Evolutionary conservation across 2,329 filamentous ascomycete genomes (phyloP).

Genomic region (Aspergillus viridinutans): DNA sequence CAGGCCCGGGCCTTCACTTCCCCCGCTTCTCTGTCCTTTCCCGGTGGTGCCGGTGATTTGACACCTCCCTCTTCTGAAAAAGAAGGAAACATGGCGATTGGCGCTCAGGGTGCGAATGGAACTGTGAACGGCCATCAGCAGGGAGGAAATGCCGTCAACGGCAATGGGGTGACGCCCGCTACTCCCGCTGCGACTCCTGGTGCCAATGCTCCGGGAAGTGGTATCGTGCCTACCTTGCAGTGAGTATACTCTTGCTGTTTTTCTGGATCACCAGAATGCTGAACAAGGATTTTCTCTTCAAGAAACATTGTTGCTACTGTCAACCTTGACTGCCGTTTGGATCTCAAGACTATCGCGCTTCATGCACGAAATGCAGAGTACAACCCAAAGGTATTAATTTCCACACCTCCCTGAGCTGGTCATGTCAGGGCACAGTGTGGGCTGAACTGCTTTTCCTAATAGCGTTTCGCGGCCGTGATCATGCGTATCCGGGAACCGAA

Average conservation of each 20-base stretch:
- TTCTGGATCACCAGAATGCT: conserved; percentile 47
- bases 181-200: conserved; percentile 91
- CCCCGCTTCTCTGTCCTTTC: conserved; percentile 87
- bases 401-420: conserved; percentile 29
- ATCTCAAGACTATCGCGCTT: conserved; percentile 97
- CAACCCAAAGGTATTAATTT: conserved; percentile 80
- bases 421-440: conserved; percentile 39
- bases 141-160: conserved; percentile 57
- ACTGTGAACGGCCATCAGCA: conserved; percentile 51
- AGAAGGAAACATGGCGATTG: conserved; percentile 53
- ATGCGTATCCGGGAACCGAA: conserved; percentile 99
- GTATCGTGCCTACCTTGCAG: conserved; percentile 91
- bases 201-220: conserved; percentile 76
- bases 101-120: conserved; percentile 44
- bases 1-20: conserved; percentile 96
- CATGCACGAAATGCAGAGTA: conserved; percentile 98
- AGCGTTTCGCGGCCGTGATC: conserved; percentile 98
- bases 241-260: conserved; percentile 65
- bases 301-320: conserved; percentile 99
- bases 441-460: conserved; percentile 43
- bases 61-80: conserved; percentile 73
- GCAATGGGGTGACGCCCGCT: conserved; percentile 77
- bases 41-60: conserved; percentile 75
- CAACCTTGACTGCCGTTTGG: conserved; percentile 94
- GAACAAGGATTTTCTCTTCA: conserved; percentile 44